A percentile compares a stretch with the other conserved stretches of the same genome.
Evolutionary conservation across 1,284 basidiomycete species (phyloP).

Genomic region (Tilletiopsis washingtonensis): DNA sequence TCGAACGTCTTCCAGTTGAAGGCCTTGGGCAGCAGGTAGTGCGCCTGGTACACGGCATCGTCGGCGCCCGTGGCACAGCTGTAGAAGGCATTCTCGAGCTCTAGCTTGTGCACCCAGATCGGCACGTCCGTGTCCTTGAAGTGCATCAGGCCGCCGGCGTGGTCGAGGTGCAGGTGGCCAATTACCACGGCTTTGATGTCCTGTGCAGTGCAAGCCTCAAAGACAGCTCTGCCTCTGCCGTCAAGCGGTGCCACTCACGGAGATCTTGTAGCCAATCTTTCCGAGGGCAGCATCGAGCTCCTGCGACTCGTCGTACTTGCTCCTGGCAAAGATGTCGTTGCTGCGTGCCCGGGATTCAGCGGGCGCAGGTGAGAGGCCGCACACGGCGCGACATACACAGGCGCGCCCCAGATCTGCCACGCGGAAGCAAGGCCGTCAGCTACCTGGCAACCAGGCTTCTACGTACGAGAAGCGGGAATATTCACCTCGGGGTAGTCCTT

Average conservation of each 20-base stretch:
- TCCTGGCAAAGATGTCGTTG: slow-evolving; percentile 27
- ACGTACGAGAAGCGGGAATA: too few species aligned
- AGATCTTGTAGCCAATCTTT: slow-evolving; percentile 32
- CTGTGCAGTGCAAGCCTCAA: not conserved
- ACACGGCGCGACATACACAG: not conserved
- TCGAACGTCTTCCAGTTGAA: slow-evolving; percentile 43
- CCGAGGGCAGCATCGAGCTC: slow-evolving; percentile 41
- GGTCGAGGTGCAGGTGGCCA: slow-evolving; percentile 30
- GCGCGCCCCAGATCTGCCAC: slow-evolving; percentile 4
- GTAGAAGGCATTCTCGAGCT: slow-evolving; percentile 37
- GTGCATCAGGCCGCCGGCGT: slow-evolving; percentile 33
- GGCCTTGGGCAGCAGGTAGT: slow-evolving; percentile 26
- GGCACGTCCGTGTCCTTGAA: slow-evolving; percentile 29
- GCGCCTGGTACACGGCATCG: slow-evolving; percentile 24
- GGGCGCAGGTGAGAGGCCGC: too few species aligned
- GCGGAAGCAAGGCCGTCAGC: too few species aligned
- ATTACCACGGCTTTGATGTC: not conserved
- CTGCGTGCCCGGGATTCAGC: slow-evolving; percentile 9
- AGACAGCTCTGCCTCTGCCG: too few species aligned
- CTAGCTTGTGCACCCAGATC: slow-evolving; percentile 41
- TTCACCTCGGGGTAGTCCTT: slow-evolving; percentile 24
- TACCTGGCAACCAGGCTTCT: too few species aligned
- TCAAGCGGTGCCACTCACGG: too few species aligned
- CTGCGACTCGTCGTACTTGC: slow-evolving; percentile 24
- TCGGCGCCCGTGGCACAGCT: slow-evolving; percentile 34